Evolutionary conservation across 192 early-diverging fungal species (phyloP), one percentile per base, ranked within the genome.

Genomic region (Mortierella alpina): DNA sequence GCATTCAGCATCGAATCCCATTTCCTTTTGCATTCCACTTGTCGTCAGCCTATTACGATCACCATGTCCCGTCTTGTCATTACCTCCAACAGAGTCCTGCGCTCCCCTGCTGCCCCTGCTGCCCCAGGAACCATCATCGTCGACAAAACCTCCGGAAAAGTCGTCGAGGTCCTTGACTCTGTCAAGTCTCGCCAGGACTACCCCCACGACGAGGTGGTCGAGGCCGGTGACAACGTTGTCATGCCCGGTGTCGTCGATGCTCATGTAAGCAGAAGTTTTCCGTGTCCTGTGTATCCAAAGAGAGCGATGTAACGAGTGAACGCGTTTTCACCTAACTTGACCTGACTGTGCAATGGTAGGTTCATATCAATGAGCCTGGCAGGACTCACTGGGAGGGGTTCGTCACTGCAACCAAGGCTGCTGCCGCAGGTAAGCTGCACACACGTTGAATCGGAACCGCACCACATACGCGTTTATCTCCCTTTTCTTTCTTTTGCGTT

Each of bases 341-440:
- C 31, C 3, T 31, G 31, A 31, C 31, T 31, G 31, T 31, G 31
- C 57, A 41, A 41, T 53, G 3, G 14, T 53, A 77, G 85, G 93
- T 95, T 14, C 93, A 95, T 72, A 88, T 95, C 79, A 95, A 95
- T 72, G 92, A 95, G 82, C 93, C 93, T 12, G 93, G 93, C 23
- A 89, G 93, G 82, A 95, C 93, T 62, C 87, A 91, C 71, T 95
- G 93, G 93, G 93, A 95, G 76, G 93, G 93, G 11, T 92, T 95
- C 53, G 89, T 86, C 59, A 95, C 90, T 5, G 93, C 92, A 48
- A 92, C 92, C 39, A 91, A 90, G 64, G 90, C 93, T 47, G 93
- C 93, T 46, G 92, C 92, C n/a, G 92, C 92, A 42, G 93, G 85
- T 83, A 68, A 61, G 66, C n/a, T n/a, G n/a, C n/a, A n/a, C n/a